Base-by-base conservation (phyloP, 495 filamentous ascomycete genomes). In the Hamigera avellanea region DNA sequence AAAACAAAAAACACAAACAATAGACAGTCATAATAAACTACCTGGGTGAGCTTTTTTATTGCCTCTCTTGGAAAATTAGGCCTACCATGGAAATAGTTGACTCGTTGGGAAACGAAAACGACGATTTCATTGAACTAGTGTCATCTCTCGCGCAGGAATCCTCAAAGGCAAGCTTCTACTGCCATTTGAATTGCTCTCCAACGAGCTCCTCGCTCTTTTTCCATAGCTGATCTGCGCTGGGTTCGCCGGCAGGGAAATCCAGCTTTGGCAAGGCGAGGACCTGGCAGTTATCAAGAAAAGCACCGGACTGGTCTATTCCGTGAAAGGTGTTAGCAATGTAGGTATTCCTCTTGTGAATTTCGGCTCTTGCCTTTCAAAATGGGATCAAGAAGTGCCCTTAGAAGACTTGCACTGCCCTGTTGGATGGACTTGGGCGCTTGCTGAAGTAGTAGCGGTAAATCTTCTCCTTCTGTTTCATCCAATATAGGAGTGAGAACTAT, bases 151-250 rank as follows among this genome's bases (percentile, higher is more conserved):
- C 21, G 9, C 9, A 23, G 21, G 4, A 23, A 4, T 4, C 21
- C 21, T 5, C 4, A 4, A 9, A 23, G 9, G 21, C 21, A 5
- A 9, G 21, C 21, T 23, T 4, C 21, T 23, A 5, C 21, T 23
- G 9, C 33, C 33, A 44, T 13, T 32, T 18, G 41, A 69, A 70
- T 33, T 54, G 50, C 39, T 69, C 44, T 2, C 59, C 62, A 0
- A 73, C 56, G 16, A 74, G 43, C 31, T 62, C 45, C 45, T 73
- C 65, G 36, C 70, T 75, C 29, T 67, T 29, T 29, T 46, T 53
- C 70, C 70, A 74, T 9, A 75, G 39, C 30, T 50, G 59, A 15
- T 49, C 40, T 2, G 64, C 65, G 18, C 47, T 54, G 15, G 54
- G 52, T 14, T 54, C 46, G 14, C 63, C 57, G 0, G 32, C 36